A percentile compares a stretch with the other conserved stretches of the same genome.
Conservation (phyloP, 371 early-diverging fungal species). For the Saksenaea vasiformis region DNA sequence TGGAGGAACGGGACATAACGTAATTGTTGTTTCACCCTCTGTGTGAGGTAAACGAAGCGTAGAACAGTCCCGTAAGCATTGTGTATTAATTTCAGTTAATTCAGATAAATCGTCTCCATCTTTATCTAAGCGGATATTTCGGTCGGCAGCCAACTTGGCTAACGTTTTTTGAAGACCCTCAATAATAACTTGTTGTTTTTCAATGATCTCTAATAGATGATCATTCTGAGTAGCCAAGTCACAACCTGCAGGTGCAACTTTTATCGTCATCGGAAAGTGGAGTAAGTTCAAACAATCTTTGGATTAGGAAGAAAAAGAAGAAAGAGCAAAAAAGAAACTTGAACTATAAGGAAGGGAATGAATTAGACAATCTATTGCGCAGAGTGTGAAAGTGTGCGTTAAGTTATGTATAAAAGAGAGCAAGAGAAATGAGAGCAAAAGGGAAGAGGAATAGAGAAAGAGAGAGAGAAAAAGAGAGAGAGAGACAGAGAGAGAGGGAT, state of each 20-base stretch:
- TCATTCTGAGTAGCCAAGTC: conserved; percentile 60
- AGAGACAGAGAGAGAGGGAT: conserved; percentile 12
- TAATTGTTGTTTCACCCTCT: conserved; percentile 5
- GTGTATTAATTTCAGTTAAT: neutral
- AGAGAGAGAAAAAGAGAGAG: conserved; percentile 11
- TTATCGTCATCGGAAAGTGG: conserved; percentile 7
- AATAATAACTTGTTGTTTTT: conserved; percentile 78
- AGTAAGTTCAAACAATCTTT: neutral
- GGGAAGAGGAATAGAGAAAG: conserved; percentile 11
- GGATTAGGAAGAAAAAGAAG: neutral
- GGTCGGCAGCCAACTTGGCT: conserved; percentile 41
- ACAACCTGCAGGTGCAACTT: conserved; percentile 8
- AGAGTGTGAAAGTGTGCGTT: no score
- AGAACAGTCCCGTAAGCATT: neutral
- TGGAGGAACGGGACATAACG: conserved; percentile 35
- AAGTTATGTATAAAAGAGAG: neutral
- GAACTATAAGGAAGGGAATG: neutral
- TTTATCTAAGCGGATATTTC: conserved; percentile 36
- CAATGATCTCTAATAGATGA: conserved; percentile 84
- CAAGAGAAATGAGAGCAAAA: neutral
- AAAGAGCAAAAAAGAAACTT: neutral
- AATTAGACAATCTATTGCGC: neutral
- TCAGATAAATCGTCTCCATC: conserved; percentile 10
- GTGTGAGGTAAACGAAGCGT: neutral
- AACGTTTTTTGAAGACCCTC: conserved; percentile 60